Conservation (phyloP, 1,284 basidiomycete species). For the Meira miltonrushii region DNA sequence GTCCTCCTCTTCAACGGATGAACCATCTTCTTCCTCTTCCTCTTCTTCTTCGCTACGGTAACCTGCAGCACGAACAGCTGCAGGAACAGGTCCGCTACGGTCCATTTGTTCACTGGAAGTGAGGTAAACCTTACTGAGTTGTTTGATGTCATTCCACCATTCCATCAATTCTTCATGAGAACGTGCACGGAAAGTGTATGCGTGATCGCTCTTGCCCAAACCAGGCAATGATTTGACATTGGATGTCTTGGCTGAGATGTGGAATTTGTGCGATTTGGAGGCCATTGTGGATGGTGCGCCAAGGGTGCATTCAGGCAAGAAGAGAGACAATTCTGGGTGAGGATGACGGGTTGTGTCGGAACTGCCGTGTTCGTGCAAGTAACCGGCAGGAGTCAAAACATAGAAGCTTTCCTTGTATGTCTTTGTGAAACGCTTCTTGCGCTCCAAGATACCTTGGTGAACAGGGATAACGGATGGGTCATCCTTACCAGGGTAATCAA, state of each 20-base stretch:
- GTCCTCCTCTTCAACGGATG: slow-evolving; percentile 69
- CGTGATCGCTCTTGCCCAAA: slow-evolving; percentile 59
- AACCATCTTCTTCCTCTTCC: slow-evolving; percentile 66
- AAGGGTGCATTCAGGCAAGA: slow-evolving; percentile 91
- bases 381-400: slow-evolving; percentile 90
- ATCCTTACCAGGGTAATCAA: slow-evolving; percentile 87
- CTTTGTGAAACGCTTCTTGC: slow-evolving; percentile 95
- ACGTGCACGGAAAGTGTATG: slow-evolving; percentile 86
- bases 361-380: slow-evolving; percentile 82
- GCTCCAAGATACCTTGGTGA: slow-evolving; percentile 84
- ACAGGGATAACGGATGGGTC: slow-evolving; percentile 83
- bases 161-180: slow-evolving; percentile 98
- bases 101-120: slow-evolving; percentile 92
- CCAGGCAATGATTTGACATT: slow-evolving; percentile 63
- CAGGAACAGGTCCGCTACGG: slow-evolving; percentile 83
- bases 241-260: slow-evolving; percentile 69
- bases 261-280: slow-evolving; percentile 86
- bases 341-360: slow-evolving; percentile 68
- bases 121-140: slow-evolving; percentile 92
- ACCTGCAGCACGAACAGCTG: slow-evolving; percentile 81
- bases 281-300: slow-evolving; percentile 76
- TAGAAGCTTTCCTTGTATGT: slow-evolving; percentile 73
- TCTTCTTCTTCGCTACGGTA: slow-evolving; percentile 61
- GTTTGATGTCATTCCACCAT: slow-evolving; percentile 98
- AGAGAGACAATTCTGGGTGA: slow-evolving; percentile 74